These are phyloP conservation scores for Mycena latifolia DNA, from an alignment of 768 basidiomycete genomes.

Conservation along the genomic window DNA sequence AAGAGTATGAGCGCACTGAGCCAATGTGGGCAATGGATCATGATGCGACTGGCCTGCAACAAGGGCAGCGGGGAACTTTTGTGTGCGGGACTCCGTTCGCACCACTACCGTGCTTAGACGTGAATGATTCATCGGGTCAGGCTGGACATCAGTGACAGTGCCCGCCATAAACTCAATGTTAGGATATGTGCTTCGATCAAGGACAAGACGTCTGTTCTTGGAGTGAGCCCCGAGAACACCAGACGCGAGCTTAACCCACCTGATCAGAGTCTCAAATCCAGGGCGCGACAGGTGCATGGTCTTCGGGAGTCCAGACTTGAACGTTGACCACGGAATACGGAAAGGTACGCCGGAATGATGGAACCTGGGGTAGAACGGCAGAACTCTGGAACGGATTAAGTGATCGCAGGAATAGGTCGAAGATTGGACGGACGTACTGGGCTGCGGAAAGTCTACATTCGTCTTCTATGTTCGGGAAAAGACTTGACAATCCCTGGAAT, in stretches of 20 bases:
- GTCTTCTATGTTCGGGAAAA: neutral
- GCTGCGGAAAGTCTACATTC: neutral
- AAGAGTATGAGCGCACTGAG: neutral
- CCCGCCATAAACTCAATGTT: conserved; percentile 42
- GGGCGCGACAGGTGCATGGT: neutral
- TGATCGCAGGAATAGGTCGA: too few species aligned
- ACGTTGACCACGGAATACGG: neutral
- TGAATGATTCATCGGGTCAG: conserved; percentile 30
- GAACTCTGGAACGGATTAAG: neutral
- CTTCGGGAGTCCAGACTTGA: conserved; percentile 3
- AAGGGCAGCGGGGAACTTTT: conserved; percentile 33
- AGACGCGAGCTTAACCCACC: neutral
- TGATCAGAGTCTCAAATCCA: conserved; percentile 9
- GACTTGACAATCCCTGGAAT: neutral
- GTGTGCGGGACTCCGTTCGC: conserved; percentile 29
- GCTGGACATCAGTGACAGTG: conserved; percentile 41
- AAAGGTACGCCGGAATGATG: neutral
- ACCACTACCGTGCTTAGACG: conserved; percentile 34
- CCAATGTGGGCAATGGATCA: too few species aligned
- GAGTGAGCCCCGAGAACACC: neutral
- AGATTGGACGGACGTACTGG: neutral
- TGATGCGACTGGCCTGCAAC: conserved; percentile 36
- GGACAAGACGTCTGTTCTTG: conserved; percentile 21
- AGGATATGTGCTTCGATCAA: conserved; percentile 32
- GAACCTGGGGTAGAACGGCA: conserved; percentile 1